These are phyloP conservation scores for Canavalia ensiformis DNA, from an alignment of 306 rosid species.

Conservation along the genomic window DNA sequence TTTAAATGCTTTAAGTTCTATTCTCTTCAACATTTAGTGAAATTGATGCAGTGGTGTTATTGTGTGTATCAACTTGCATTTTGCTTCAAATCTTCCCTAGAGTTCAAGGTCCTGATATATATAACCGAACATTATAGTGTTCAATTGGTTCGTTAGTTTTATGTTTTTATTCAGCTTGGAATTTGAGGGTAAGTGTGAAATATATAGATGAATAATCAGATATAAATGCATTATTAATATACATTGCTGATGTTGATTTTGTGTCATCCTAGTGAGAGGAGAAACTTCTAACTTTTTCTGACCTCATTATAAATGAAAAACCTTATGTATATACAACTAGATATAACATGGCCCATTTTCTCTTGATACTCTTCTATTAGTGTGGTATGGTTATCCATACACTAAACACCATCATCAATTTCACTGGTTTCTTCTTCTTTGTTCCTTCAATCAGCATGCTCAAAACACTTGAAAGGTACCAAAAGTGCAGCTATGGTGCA, in stretches of 20 bases:
- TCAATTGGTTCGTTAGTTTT: background rate
- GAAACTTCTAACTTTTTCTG: background rate
- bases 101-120: background rate
- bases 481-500: slow-evolving; percentile 95
- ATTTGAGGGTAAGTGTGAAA: background rate
- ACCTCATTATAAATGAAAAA: no score
- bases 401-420: slow-evolving; percentile 58
- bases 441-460: slow-evolving; percentile 49
- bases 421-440: slow-evolving; percentile 49
- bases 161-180: background rate
- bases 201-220: background rate
- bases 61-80: background rate
- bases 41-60: background rate
- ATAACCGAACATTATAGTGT: background rate
- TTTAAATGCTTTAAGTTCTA: background rate
- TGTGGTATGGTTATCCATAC: slow-evolving; percentile 2
- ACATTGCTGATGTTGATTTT: background rate
- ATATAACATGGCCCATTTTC: background rate
- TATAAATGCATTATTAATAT: background rate
- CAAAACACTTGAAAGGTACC: slow-evolving; percentile 71
- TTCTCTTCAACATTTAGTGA: background rate
- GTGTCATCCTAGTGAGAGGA: background rate
- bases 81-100: background rate
- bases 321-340: background rate
- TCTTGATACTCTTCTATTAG: background rate